Base-by-base conservation (phyloP, 75 land plant genomes). In the Pinus taeda region DNA sequence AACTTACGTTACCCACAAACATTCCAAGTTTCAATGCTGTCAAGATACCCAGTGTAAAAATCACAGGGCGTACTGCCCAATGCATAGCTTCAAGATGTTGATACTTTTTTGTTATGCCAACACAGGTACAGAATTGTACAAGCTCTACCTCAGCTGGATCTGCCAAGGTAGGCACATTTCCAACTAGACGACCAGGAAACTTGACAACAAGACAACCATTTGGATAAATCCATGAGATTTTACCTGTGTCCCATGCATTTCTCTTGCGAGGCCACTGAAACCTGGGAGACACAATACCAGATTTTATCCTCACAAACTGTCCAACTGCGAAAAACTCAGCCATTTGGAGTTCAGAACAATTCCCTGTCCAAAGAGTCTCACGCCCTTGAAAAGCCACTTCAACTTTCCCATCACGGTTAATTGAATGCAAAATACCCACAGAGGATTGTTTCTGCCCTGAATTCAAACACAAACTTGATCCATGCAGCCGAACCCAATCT, bases 51-150 rank as follows among this genome's bases (percentile, higher is more conserved):
- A 94, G 57, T 15, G 91, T 85, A 77, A 91, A 79, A 17, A 94
- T 26, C 30, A 91, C 75, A 36, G 99, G 99, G 69, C 97, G 86
- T 13, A 96, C 86, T 58, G 86, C 88, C 99, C 99, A 96, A 74
- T 96, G 99, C 78, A 88, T 88, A 76, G 93, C 91, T 86, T 94
- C 93, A 13, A 96, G 81, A 76, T 94, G 95, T 74, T 90, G 88
- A 74, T 90, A 96, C 66, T 96, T 96, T 60, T 94, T 83, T 56
- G 86, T 80, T 70, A 90, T 3, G 5, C 88, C 86, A 17, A 79
- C 79, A 72, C 89, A 92, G 12, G 78, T 93, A 30, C 76, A 67
- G 29, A 96, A 90, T 20, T 84, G 84, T 8, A 96, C 98, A 24
- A 85, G 71, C 64, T 93, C 96, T 15, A 91, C 90, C 78, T 97